phyloP scores from a whole-genome alignment of 163 green algal genomes.

The Scenedesmus sp. region DNA sequence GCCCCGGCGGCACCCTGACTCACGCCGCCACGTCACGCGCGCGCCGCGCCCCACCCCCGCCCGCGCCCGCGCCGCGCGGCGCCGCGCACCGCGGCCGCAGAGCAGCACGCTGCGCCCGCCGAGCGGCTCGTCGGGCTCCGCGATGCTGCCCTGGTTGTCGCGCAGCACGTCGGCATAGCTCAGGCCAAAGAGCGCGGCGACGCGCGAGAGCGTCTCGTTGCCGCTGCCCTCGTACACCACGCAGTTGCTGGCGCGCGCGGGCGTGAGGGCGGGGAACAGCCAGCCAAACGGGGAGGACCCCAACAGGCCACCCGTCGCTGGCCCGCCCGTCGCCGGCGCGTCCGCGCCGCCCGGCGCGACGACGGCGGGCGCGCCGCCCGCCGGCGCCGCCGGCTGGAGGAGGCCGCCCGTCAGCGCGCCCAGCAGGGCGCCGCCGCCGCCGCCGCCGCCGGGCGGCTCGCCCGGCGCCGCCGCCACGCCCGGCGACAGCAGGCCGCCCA shows the following conservation, averaged over 20 bases:
- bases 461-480: too few species aligned
- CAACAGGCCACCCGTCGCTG: neutral
- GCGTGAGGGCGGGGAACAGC: conserved; percentile 25
- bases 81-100: conserved; percentile 2
- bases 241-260: conserved; percentile 1
- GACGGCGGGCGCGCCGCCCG: neutral
- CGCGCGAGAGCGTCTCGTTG: conserved; percentile 8
- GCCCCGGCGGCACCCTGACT: too few species aligned
- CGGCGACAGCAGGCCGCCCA: conserved; percentile 2
- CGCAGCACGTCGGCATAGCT: neutral
- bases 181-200: conserved; percentile 24
- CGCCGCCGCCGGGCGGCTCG: too few species aligned
- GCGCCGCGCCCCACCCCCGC: too few species aligned
- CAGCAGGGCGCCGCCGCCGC: too few species aligned
- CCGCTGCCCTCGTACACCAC: conserved; percentile 30
- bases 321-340: neutral
- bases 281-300: neutral
- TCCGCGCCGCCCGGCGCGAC: neutral
- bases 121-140: conserved; percentile 1
- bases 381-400: neutral
- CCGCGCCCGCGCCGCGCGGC: too few species aligned
- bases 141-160: conserved; percentile 35
- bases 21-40: too few species aligned
- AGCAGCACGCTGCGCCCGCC: conserved; percentile 27
- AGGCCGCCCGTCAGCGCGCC: neutral